phyloP scores from a whole-genome alignment of 2,329 filamentous ascomycete species.

The Cladosporium sp. region DNA sequence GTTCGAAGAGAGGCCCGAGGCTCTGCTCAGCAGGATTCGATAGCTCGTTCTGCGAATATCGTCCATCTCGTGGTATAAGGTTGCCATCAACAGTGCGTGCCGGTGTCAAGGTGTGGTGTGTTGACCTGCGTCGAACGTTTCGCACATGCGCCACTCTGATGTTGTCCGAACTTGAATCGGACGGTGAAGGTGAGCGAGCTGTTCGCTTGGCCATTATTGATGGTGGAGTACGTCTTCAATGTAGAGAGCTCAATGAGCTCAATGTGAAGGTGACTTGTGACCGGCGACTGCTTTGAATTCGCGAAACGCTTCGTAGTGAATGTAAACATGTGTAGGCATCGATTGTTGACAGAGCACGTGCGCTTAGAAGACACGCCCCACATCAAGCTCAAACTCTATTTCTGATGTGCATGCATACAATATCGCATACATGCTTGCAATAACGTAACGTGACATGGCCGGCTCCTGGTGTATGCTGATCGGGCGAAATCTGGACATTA shows the following conservation, averaged over 20 bases:
- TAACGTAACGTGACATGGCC: background rate
- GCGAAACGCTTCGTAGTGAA: no score
- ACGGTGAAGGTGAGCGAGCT: background rate
- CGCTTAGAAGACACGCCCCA: background rate
- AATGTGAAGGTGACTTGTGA: no score
- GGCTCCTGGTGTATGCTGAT: background rate
- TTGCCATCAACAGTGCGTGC: background rate
- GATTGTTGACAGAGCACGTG: no score
- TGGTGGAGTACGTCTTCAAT: no score
- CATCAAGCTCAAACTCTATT: background rate
- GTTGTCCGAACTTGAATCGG: no score
- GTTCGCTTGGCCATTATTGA: background rate
- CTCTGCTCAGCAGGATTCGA: background rate
- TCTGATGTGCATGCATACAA: no score
- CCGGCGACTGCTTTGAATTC: no score
- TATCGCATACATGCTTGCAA: background rate
- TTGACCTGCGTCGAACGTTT: background rate
- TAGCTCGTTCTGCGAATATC: background rate
- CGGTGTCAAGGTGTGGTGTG: background rate
- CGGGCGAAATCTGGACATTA: background rate
- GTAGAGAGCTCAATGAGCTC: no score
- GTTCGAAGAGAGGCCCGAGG: background rate
- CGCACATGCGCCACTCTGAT: background rate
- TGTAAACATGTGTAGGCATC: no score
- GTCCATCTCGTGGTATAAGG: background rate